These are phyloP conservation scores for Starmera stellimalicola DNA, from an alignment of 1,139 yeast genomes.

Conservation along the genomic window DNA sequence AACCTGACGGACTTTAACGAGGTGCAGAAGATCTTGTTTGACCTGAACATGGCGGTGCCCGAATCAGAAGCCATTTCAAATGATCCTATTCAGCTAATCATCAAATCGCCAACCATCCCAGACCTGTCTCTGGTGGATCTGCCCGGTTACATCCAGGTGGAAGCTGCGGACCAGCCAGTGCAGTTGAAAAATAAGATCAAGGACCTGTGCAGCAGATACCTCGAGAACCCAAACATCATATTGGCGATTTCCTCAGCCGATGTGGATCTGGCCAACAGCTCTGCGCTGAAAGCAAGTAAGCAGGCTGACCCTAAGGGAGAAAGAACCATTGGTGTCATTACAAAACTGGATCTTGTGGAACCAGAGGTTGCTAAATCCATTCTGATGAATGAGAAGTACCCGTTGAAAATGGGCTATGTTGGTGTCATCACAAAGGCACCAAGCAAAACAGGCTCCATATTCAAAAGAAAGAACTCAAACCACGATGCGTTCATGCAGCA, in stretches of 20 bases:
- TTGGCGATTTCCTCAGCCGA: slow-evolving; percentile 96
- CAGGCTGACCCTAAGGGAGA: slow-evolving; percentile 90
- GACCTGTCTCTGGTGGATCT: slow-evolving; percentile 90
- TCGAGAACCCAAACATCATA: slow-evolving; percentile 87
- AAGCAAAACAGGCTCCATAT: slow-evolving; percentile 16
- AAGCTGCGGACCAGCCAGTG: slow-evolving; percentile 91
- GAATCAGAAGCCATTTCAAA: slow-evolving; percentile 74
- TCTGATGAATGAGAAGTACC: slow-evolving; percentile 72
- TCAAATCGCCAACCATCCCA: slow-evolving; percentile 87
- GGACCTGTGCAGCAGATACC: slow-evolving; percentile 71
- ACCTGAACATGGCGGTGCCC: slow-evolving; percentile 89
- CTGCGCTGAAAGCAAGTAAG: slow-evolving; percentile 90
- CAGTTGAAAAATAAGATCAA: slow-evolving; percentile 74
- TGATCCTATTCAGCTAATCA: slow-evolving; percentile 86
- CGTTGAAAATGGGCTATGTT: slow-evolving; percentile 91
- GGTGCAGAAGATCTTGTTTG: slow-evolving; percentile 77
- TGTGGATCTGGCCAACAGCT: slow-evolving; percentile 92
- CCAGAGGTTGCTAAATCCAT: slow-evolving; percentile 63
- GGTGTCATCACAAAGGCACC: slow-evolving; percentile 91
- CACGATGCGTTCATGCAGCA: slow-evolving; percentile 44
- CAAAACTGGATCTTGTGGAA: slow-evolving; percentile 84
- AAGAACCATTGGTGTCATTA: slow-evolving; percentile 91
- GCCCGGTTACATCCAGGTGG: slow-evolving; percentile 96
- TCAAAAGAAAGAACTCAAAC: slow-evolving; percentile 25
- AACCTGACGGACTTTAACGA: slow-evolving; percentile 80